Evolutionary conservation across 2,329 filamentous ascomycete species (phyloP).

Genomic region (Xylariaceae sp.): DNA sequence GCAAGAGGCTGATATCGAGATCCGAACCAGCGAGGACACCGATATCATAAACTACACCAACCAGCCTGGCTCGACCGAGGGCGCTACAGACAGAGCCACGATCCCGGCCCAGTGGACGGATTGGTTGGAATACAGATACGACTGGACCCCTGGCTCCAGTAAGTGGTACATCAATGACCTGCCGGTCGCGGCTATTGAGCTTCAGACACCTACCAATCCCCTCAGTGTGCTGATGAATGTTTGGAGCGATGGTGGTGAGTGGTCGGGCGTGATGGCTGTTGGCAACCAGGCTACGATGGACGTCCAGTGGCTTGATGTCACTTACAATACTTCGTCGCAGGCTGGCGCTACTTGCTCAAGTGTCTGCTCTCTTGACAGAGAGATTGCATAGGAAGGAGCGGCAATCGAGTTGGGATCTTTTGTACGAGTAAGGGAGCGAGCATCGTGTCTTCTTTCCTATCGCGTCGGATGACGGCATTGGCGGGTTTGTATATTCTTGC

Average conservation of each 20-base stretch:
- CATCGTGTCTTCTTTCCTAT: too few relatives aligned
- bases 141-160: constrained; percentile 53
- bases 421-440: too few relatives aligned
- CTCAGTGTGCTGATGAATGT: constrained; percentile 54
- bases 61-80: constrained; percentile 48
- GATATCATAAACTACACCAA: constrained; percentile 55
- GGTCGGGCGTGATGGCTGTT: constrained; percentile 55
- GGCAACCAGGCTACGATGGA: constrained; percentile 50
- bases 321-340: constrained; percentile 44
- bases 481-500: too few relatives aligned
- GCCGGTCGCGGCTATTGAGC: constrained; percentile 46
- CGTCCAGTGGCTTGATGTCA: constrained; percentile 61
- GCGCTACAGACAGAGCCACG: constrained; percentile 44
- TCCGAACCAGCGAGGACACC: constrained; percentile 43
- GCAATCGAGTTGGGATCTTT: too few relatives aligned
- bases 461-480: too few relatives aligned
- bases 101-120: constrained; percentile 46
- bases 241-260: constrained; percentile 58
- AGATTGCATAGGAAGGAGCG: constrained; percentile 18
- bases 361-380: constrained; percentile 30
- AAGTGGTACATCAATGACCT: constrained; percentile 54
- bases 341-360: constrained; percentile 1
- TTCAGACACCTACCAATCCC: constrained; percentile 50
- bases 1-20: constrained; percentile 54
- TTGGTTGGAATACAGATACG: constrained; percentile 48